Percentiles rank a stretch among this genome's conserved stretches.
phyloP scores from a whole-genome alignment of 2,329 filamentous ascomycete species.

The Epichloe amarillans region DNA sequence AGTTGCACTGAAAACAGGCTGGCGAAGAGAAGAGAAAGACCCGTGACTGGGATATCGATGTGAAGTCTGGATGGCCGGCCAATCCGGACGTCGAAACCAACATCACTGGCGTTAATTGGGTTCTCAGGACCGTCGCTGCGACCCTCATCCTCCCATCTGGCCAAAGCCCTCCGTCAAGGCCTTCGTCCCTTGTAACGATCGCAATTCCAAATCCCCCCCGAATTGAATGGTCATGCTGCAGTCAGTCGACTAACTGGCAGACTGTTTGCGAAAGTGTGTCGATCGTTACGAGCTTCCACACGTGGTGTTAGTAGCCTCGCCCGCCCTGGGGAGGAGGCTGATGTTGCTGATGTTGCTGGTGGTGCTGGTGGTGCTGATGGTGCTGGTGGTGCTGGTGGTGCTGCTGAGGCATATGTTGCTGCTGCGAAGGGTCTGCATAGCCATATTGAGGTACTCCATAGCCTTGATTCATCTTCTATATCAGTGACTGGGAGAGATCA shows the following conservation, averaged over 20 bases:
- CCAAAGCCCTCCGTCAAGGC: background rate
- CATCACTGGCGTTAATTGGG: background rate
- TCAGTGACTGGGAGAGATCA: background rate
- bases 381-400: background rate
- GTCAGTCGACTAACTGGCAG: background rate
- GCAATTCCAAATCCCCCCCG: background rate
- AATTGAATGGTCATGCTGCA: background rate
- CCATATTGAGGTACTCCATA: slow-evolving; percentile 29
- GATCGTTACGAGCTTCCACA: background rate
- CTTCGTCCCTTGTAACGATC: background rate
- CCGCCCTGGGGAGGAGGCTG: slow-evolving; percentile 11
- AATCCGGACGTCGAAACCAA: background rate
- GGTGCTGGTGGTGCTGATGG: slow-evolving; percentile 6
- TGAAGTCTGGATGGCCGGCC: slow-evolving; percentile 4
- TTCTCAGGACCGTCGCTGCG: background rate
- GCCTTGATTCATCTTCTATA: slow-evolving; percentile 14
- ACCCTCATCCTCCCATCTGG: background rate
- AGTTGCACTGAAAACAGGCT: background rate
- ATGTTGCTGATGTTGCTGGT: background rate
- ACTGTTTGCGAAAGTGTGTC: background rate
- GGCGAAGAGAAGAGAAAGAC: background rate
- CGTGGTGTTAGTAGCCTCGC: slow-evolving; percentile 9
- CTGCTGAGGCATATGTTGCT: slow-evolving; percentile 7
- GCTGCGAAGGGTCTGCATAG: slow-evolving; percentile 21
- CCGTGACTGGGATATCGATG: background rate